phyloP scores from a whole-genome alignment of 805 yeast genomes.

The Yarrowia deformans region DNA sequence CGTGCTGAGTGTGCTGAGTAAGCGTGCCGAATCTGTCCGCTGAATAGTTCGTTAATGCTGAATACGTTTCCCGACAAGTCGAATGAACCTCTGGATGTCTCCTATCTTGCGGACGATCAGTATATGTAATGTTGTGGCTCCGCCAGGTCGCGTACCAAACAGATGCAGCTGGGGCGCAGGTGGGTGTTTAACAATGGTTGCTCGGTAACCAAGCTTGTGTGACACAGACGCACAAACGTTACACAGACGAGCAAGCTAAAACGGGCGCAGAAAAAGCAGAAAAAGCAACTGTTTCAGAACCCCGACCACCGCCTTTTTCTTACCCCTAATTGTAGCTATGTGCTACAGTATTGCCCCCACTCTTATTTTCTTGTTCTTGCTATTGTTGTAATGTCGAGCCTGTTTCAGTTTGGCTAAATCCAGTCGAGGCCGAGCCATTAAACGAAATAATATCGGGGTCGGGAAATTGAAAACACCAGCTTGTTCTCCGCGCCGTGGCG shows the following conservation, averaged over 20 bases:
- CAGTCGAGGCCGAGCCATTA: not conserved
- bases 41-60: no score
- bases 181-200: slow-evolving; percentile 29
- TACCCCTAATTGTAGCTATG: no score
- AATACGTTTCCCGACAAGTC: no score
- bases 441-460: not conserved
- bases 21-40: not conserved
- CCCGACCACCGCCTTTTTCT: not conserved
- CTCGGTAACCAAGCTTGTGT: slow-evolving; percentile 48
- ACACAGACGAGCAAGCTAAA: not conserved
- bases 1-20: not conserved
- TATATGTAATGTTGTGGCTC: slow-evolving; percentile 43
- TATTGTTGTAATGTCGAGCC: slow-evolving; percentile 5
- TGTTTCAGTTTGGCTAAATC: slow-evolving; percentile 11
- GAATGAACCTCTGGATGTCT: no score
- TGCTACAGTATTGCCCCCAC: no score
- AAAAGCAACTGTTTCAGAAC: not conserved
- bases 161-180: slow-evolving; percentile 33
- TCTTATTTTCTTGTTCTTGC: not conserved
- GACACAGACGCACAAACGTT: slow-evolving; percentile 47
- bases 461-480: not conserved
- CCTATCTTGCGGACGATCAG: slow-evolving; percentile 5
- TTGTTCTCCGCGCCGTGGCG: not conserved
- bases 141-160: slow-evolving; percentile 19
- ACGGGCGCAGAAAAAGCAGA: not conserved